Base-by-base conservation (phyloP, 768 basidiomycete species). In the Russula ochroleuca region DNA sequence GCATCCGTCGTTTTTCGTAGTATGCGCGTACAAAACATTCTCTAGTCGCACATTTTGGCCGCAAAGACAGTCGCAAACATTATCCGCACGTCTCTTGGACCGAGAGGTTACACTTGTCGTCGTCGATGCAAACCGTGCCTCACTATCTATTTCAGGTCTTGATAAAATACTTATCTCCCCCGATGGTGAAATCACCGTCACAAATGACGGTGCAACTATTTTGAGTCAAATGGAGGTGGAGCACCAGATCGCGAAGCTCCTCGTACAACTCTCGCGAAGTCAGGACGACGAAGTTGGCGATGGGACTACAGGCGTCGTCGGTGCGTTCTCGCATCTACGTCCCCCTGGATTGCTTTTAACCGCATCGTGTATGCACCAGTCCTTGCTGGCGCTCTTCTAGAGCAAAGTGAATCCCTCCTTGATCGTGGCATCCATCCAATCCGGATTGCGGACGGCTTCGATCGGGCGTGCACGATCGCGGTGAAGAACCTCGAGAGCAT, bases 211-310 rank as follows among this genome's bases (percentile, higher is more conserved):
- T 55, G 97, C 97, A 7, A 99, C 97, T 25, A 99, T 99, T 69
- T 80, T 99, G 61, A 85, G 94, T 25, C 96, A 98, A 79, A 98
- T 99, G 94, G 93, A 97, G 75, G 95, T 98, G 57, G 96, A 98
- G 72, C 96, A 99, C 73, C 96, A 96, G 78, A 96, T 99, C 72
- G 97, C 97, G 64, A 99, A 97, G 77, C 83, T 99, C 50, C 83
- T 99, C 38, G 97, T 99, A 2, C 91, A 98, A 72, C 81, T 98
- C 47, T 95, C 93, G 19, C 96, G 95, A 80, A 94, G 91, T 73
- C 97, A 99, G 78, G 97, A 99, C 74, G 97, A 99, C 75, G 97
- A 99, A 79, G 96, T 99, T 73, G 97, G 97, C 28, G 97, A 99
- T 77, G 97, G 97, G 64, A 98, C 97, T 7, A 98, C 97, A 33